Evolutionary conservation across 257 asterid species (phyloP), one percentile per base, ranked within the genome.

Genomic region (Anisodus tanguticus): DNA sequence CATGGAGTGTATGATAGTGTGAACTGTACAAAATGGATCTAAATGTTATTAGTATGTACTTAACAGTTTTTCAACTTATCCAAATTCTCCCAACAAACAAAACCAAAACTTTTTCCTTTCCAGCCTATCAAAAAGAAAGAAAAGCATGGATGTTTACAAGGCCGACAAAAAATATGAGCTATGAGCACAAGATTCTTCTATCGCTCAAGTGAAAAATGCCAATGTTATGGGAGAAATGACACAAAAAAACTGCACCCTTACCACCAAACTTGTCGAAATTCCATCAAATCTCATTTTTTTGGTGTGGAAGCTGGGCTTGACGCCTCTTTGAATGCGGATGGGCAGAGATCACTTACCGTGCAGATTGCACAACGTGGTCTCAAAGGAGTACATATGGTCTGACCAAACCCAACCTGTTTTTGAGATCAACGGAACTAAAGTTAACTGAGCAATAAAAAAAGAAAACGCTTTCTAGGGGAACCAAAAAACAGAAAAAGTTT

Each of bases 351-450:
- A 83, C 89, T 95, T 37, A 94, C 71, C 7, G 84, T 84, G 90
- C 99, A 95, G 80, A 85, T 45, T 60, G 89, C 93, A 88, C 99
- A 95, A 19, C 91, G 97, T 5, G 99, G 99, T 71, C 99, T 89
- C 51, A 93, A 88, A 63, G 98, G 99, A 45, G 94, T 95, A 84
- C 99, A 95, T 41, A 95, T 71, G 7, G 98, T 95, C 91, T 95
- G 99, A 66, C 99, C 99, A 78, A 95, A 95, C n/a, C 99, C 98
- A 15, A 95, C 99, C 99, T 95, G 86, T 82, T 81, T 35, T 0
- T 0, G 59, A 0, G 19, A 84, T 22, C 19, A 63, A 8, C 17
- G 51, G n/a, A 31, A 15, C 66, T 2, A 49, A 31, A 11, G 43
- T 47, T 49, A 3, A 49, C 4, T 49, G 35, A 7, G 1, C 19